phyloP scores from a whole-genome alignment of 169 alveolate genomes.

The Cryptosporidium meleagridis region DNA sequence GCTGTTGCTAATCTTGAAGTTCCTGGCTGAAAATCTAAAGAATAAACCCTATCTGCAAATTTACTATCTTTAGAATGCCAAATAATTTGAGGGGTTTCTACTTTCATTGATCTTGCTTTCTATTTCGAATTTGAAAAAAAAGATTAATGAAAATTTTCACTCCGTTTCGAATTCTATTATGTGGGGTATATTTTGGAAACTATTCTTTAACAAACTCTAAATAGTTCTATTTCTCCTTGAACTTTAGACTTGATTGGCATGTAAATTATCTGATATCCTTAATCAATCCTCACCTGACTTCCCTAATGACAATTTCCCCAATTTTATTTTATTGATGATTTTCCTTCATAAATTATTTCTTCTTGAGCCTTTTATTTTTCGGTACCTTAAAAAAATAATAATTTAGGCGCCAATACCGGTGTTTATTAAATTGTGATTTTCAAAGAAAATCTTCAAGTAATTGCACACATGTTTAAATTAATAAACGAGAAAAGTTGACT shows the following conservation, averaged over 20 bases:
- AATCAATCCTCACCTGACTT: neutral
- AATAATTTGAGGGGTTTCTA: constrained; percentile 85
- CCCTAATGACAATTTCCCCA: neutral
- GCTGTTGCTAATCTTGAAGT: constrained; percentile 87
- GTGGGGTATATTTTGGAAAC: constrained; percentile 2
- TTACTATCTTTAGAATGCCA: constrained; percentile 93
- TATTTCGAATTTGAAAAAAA: neutral
- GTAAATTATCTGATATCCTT: neutral
- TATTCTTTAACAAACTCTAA: too few species aligned
- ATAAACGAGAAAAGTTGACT: too few species aligned
- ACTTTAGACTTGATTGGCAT: neutral
- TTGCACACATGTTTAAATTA: neutral
- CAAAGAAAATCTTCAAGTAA: neutral
- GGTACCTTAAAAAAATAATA: neutral
- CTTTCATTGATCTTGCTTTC: constrained; percentile 23
- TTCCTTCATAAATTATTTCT: neutral
- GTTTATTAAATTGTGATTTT: neutral
- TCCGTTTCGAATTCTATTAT: neutral
- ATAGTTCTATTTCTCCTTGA: too few species aligned
- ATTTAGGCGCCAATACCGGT: constrained; percentile 7
- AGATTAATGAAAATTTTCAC: neutral
- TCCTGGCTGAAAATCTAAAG: constrained; percentile 89
- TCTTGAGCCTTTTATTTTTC: neutral
- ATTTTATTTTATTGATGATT: neutral
- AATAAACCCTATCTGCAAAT: constrained; percentile 89